Evolutionary conservation across 1,139 yeast genomes (phyloP).

Genomic region (Groenewaldozyma auringiensis): DNA sequence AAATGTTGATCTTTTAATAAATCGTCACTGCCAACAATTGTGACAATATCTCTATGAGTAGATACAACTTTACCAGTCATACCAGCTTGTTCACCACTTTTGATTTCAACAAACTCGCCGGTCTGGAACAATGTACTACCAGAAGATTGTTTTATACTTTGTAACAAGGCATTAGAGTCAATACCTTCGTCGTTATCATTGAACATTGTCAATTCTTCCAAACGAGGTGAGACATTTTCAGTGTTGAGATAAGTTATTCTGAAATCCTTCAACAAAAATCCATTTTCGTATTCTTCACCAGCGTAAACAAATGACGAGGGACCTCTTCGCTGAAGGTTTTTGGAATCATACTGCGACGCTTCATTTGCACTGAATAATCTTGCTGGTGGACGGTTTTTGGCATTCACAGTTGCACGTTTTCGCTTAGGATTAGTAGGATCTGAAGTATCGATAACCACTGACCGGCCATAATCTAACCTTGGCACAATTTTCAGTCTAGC

Average conservation of each 20-base stretch:
- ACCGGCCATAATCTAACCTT: slow-evolving; percentile 80
- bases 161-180: slow-evolving; percentile 79
- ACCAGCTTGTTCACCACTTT: slow-evolving; percentile 90
- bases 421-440: slow-evolving; percentile 39
- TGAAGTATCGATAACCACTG: slow-evolving; percentile 49
- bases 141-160: slow-evolving; percentile 61
- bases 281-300: slow-evolving; percentile 85
- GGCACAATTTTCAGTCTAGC: slow-evolving; percentile 90
- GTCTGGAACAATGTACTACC: slow-evolving; percentile 68
- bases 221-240: slow-evolving; percentile 75
- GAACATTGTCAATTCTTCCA: slow-evolving; percentile 83
- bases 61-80: slow-evolving; percentile 72
- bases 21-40: slow-evolving; percentile 47
- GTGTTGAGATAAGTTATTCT: slow-evolving; percentile 75
- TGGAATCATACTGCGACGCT: slow-evolving; percentile 56
- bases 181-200: slow-evolving; percentile 69
- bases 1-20: slow-evolving; percentile 43
- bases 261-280: slow-evolving; percentile 79
- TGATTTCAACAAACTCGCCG: slow-evolving; percentile 88
- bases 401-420: slow-evolving; percentile 41
- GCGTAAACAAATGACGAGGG: slow-evolving; percentile 65
- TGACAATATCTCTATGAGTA: slow-evolving; percentile 59
- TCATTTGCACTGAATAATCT: slow-evolving; percentile 58
- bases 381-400: slow-evolving; percentile 69
- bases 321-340: slow-evolving; percentile 60